Evolutionary conservation across 768 basidiomycete genomes (phyloP).

Genomic region (Suillus fuscotomentosus): DNA sequence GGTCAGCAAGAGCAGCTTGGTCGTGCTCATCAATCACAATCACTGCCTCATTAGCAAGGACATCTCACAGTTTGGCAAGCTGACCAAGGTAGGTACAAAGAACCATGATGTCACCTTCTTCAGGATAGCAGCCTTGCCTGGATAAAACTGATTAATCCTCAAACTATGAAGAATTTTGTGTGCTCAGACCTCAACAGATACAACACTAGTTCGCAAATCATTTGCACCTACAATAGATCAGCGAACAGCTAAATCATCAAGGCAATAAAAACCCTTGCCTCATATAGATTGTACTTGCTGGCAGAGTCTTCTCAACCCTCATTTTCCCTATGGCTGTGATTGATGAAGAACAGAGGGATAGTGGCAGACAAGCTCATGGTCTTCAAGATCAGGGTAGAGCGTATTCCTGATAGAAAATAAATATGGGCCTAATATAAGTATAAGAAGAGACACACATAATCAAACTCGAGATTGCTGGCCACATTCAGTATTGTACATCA

Average conservation of each 20-base stretch:
- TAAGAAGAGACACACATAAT: slow-evolving; percentile 18
- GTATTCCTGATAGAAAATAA: slow-evolving; percentile 39
- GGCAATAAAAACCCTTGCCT: slow-evolving; percentile 55
- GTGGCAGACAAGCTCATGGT: slow-evolving; percentile 47
- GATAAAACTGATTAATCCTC: background rate
- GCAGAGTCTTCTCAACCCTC: slow-evolving; percentile 58
- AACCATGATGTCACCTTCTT: slow-evolving; percentile 51
- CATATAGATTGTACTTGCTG: slow-evolving; percentile 66
- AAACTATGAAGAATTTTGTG: background rate
- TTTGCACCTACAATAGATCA: slow-evolving; percentile 30
- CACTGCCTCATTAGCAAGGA: slow-evolving; percentile 45
- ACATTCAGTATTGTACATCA: slow-evolving; percentile 73
- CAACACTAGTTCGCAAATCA: slow-evolving; percentile 53
- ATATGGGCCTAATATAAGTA: background rate
- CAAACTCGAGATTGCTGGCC: slow-evolving; percentile 62
- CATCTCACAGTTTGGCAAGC: slow-evolving; percentile 42
- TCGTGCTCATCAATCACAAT: slow-evolving; percentile 72
- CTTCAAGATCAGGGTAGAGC: slow-evolving; percentile 59
- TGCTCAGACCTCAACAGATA: slow-evolving; percentile 42
- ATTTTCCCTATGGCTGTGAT: slow-evolving; percentile 61
- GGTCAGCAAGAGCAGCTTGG: slow-evolving; percentile 54
- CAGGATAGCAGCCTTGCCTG: slow-evolving; percentile 48
- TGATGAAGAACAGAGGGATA: slow-evolving; percentile 68
- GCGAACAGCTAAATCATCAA: slow-evolving; percentile 15
- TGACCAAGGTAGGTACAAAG: slow-evolving; percentile 55